Conservation (phyloP, 257 asterid species). For the Fraxinus quadrangulata region DNA sequence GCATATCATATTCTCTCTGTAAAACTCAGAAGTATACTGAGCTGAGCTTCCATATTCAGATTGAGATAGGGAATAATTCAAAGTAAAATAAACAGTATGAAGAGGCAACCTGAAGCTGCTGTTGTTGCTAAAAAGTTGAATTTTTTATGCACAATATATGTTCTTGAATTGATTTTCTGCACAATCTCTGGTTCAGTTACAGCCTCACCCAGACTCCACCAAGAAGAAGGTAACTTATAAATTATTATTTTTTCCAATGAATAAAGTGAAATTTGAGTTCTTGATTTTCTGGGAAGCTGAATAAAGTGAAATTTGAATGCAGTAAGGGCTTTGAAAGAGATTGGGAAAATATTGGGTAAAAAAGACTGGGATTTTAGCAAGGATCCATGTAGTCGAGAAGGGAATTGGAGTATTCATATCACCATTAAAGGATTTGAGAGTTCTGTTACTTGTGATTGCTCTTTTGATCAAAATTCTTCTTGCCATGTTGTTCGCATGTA, state of each 20-base stretch:
- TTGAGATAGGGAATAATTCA: not conserved
- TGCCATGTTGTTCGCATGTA: conserved; percentile 77
- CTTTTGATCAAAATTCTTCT: conserved; percentile 52
- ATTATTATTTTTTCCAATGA: not conserved
- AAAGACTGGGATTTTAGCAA: conserved; percentile 74
- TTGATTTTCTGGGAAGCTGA: conserved; percentile 5
- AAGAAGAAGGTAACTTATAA: conserved; percentile 54
- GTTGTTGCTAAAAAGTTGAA: conserved; percentile 20
- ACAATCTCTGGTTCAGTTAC: conserved; percentile 29
- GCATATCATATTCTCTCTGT: not conserved
- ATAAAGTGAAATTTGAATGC: conserved; percentile 20
- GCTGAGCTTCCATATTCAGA: conserved; percentile 20
- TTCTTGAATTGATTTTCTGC: conserved; percentile 34
- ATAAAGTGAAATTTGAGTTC: not conserved
- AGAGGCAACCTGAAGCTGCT: not conserved
- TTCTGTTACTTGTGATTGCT: conserved; percentile 68
- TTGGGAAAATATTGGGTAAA: conserved; percentile 64
- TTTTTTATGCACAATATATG: conserved; percentile 28
- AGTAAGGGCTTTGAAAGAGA: conserved; percentile 68
- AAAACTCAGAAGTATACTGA: not conserved
- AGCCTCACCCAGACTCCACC: conserved; percentile 49
- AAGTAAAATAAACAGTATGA: not conserved
- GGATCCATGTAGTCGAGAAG: conserved; percentile 77
- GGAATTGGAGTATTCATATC: conserved; percentile 71
- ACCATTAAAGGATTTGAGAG: conserved; percentile 63